A percentile compares a stretch with the other conserved stretches of the same genome.
phyloP scores from a whole-genome alignment of 257 asterid genomes.

The Solanum chiquidenum region DNA sequence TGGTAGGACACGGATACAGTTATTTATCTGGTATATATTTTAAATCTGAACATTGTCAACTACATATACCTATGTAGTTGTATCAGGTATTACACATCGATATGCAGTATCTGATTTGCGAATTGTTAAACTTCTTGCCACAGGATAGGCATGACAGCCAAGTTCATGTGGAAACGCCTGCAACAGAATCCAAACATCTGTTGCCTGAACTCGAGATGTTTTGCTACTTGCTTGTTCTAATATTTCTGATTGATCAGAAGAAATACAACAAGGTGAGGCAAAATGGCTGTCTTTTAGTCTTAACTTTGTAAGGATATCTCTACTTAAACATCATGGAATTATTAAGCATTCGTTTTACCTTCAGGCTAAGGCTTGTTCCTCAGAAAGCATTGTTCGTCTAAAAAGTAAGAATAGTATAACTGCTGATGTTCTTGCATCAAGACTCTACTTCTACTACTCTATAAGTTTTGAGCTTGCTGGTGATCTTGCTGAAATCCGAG shows the following conservation, averaged over 20 bases:
- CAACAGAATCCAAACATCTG: constrained; percentile 39
- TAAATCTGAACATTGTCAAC: neutral
- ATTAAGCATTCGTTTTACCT: neutral
- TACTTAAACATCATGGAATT: neutral
- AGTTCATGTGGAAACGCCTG: constrained; percentile 43
- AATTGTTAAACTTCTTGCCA: constrained; percentile 4
- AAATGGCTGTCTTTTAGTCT: neutral
- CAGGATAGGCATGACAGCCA: constrained; percentile 54
- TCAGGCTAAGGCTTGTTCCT: constrained; percentile 78
- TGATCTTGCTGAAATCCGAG: constrained; percentile 66
- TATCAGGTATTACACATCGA: neutral
- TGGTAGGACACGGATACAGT: neutral
- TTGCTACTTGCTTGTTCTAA: constrained; percentile 57
- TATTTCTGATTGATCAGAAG: constrained; percentile 62
- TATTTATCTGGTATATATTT: neutral
- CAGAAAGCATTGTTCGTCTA: constrained; percentile 58
- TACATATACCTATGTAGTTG: neutral
- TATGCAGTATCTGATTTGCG: neutral
- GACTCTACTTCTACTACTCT: constrained; percentile 71
- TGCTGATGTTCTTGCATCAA: constrained; percentile 70
- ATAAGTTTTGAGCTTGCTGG: constrained; percentile 73
- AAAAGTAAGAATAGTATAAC: constrained; percentile 52
- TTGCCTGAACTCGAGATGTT: constrained; percentile 62
- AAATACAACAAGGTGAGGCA: constrained; percentile 45
- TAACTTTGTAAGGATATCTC: neutral